Evolutionary conservation across 2,329 filamentous ascomycete genomes (phyloP), one percentile per base, ranked within the genome.

Genomic region (Talaromyces rugulosus): DNA sequence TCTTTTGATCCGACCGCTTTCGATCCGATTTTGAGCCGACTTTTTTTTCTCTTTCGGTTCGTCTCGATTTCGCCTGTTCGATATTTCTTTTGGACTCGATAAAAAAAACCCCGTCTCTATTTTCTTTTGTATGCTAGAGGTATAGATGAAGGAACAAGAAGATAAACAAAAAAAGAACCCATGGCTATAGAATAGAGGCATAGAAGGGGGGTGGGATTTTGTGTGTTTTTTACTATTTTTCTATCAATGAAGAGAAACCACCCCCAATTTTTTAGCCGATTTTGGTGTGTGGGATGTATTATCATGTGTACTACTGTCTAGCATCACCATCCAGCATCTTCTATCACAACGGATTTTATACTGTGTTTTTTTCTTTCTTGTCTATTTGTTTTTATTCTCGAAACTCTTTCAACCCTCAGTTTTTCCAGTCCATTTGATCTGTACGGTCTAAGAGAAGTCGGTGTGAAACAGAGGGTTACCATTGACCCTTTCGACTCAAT

Each of bases 271-370:
- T 53, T 31, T 30, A 30, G 14, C 28, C 28, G 28, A 53, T 53
- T 31, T 53, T 31, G 50, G 23, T 53, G 50, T 53, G 50, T 53
- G 50, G 50, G 50, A 53, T 53, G 50, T 53, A 53, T 53, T 31
- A 53, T 53, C 50, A 53, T 53, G 50, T 53, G 50, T 53, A 53
- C 50, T 53, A 53, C 50, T 53, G 27, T 53, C 27, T 53, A 53
- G 50, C 50, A 53, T 53, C 50, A 11, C 44, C 44, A 53, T 53
- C 28, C 50, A 53, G 50, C 50, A 53, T 53, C 36, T 40, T 40
- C 36, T 23, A 53, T 53, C 28, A 53, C 9, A 52, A 16, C 42
- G 23, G 12, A 47, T 47, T 23, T 47, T 6, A 7, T 47, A 47
- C 16, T 5, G 4, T 30, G 9, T 16, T n/a, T 12, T 30, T 18